Base-by-base conservation (phyloP, 805 yeast species). In the Saturnispora hagleri region DNA sequence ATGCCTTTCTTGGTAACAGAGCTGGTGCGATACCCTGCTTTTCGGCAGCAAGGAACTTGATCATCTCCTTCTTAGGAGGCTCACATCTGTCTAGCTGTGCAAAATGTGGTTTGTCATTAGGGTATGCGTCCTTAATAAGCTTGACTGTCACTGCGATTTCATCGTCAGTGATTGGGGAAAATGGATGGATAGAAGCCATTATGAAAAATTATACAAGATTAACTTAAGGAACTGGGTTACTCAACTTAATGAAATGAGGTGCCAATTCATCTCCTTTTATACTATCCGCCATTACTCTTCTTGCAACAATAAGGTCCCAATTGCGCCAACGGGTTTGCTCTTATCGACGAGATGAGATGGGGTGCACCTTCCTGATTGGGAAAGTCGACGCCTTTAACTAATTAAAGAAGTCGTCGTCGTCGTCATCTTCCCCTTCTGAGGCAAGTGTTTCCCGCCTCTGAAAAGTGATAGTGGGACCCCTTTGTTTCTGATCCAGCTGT, bases 1-100 rank as follows among this genome's bases (percentile, higher is more conserved):
- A 83, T 18, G 82, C 77, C 48, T 83, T 73, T 72, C 95, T 80
- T 42, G 89, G 76, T 53, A 86, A 79, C n/a, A 57, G 62, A 34
- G 87, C 87, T 24, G 80, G 66, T 22, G 68, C 59, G 20, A 65
- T 67, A 34, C 81, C 82, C 43, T 72, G 69, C 59, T 76, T 79
- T 70, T 84, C 89, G 51, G 86, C 82, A 54, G 81, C 83, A 56
- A 86, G 71, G 67, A 74, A 86, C 60, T 74, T 77, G 56, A 80
- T 62, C 84, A 86, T 82, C 55, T 76, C 81, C 59, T 76, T 71
- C 75, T 86, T 86, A 55, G 95, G 90, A 34, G 95, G 95, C 63
- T 86, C 95, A 46, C 77, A 59, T 64, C 81, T 75, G 63, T 84
- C 90, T 54, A 82, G 69, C 64, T 80, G 86, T 48, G 77, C 73